Evolutionary conservation across 1,284 basidiomycete species (phyloP), one percentile per base, ranked within the genome.

Genomic region (Leccinum glutinopallens): DNA sequence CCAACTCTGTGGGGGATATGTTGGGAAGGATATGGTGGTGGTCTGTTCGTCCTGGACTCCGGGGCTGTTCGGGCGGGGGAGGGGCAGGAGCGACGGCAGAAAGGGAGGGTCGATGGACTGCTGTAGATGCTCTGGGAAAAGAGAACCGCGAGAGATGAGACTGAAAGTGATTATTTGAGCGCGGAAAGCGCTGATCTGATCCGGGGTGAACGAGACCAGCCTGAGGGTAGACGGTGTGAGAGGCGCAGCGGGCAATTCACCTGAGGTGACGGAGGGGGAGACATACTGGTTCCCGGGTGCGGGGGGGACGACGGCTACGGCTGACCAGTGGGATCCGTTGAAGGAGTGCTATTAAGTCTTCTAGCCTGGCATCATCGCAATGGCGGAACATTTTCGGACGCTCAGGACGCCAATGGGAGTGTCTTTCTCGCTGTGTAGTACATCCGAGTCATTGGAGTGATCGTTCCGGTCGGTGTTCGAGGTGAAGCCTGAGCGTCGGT

Each of bases 151-250:
- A 33, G 84, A 84, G 66, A 98, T 85, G 66, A 91, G 86, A 74
- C 94, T 94, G 81, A 92, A 97, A 0, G 96, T 94, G 65, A 91
- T 86, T 56, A 98, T 94, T 75, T 99, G 97, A 0, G 91, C 88
- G 60, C 93, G 88, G 51, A 98, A 86, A 32, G 93, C 89, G 54
- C 85, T 86, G 62, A 97, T 90, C 75, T 97, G 96, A 62, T 93
- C 91, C 1, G 80, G 81, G 2, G 92, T 92, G 77, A 98, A 94
- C 4, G 90, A 88, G n/a, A 91, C 84, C 33, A 90, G 29, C 29
- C 29, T 32, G 29, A 32, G 89, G 0, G 87, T 87, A 57, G 84
- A 74, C 63, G 71, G 49, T 69, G 80, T 68, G 67, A 76, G 64
- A 17, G 73, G 75, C 2, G 64, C 63, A 29, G 68, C 2, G 43